Evolutionary conservation across 2,329 filamentous ascomycete species (phyloP), one percentile per base, ranked within the genome.

Genomic region (Epichloe bromicola): DNA sequence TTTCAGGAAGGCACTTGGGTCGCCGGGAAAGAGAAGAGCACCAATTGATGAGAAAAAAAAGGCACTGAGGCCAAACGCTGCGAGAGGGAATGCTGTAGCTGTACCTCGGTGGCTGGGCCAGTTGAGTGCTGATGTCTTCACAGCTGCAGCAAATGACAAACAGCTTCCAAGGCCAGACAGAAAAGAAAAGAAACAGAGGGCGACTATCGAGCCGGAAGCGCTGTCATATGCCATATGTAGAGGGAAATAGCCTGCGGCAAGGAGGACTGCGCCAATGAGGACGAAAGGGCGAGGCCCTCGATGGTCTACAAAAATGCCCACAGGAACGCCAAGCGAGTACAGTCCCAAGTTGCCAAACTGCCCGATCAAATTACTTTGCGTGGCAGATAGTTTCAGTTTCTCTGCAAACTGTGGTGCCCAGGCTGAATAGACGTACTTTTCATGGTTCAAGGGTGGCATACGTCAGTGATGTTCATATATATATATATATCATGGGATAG

Each of bases 341-440:
- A 96, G 95, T 62, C 91, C 91, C 62, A 97, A 70, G 62, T 91
- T 91, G n/a, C 82, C 86, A 45, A 80, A 78, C n/a, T 86, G 75
- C 42, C 86, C 90, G 63, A 98, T 90, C 57, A 97, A 69, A 68
- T 98, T 97, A 68, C 82, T 89, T 67, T 96, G 78, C 3, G 91
- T 97, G n/a, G 93, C 85, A 14, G 89, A 89, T 54, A 97, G 79
- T 64, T 85, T 82, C 60, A 98, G 75, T 59, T 80, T 83, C 61
- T 94, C 83, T 47, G 90, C 89, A 64, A 96, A 96, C 69, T 96
- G 90, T 19, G 93, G 93, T 14, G 88, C 89, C 90, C 93, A 98
- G 68, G 91, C 91, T 51, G 89, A 96, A 70, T 96, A 98, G 63
- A 90, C 91, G 79, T 98, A 97, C 88, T 96, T 63, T 47, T 49